Evolutionary conservation across 768 basidiomycete species (phyloP).

Genomic region (Pleurotus cornucopiae): DNA sequence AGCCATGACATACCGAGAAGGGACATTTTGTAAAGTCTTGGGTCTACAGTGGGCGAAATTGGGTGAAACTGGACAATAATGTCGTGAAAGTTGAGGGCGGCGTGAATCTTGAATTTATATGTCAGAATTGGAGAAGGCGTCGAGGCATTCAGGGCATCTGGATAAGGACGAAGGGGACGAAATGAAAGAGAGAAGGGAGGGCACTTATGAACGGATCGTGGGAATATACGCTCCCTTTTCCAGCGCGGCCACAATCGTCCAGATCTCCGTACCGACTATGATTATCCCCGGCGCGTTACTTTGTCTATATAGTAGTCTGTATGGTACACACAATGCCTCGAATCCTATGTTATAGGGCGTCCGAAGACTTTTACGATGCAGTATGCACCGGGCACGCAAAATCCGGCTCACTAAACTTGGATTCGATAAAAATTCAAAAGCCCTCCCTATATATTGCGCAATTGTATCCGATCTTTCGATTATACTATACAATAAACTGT

Average conservation of each 20-base stretch:
- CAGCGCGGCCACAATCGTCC: not conserved
- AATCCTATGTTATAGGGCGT: no score
- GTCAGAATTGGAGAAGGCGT: not conserved
- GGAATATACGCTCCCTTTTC: not conserved
- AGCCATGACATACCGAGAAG: slow-evolving; percentile 4
- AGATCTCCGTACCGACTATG: not conserved
- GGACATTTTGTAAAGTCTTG: slow-evolving; percentile 1
- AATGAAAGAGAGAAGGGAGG: slow-evolving; percentile 6
- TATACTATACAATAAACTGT: no score
- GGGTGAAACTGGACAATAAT: not conserved
- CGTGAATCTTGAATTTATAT: not conserved
- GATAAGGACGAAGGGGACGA: slow-evolving; percentile 2
- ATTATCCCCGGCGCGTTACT: not conserved
- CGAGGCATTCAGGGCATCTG: slow-evolving; percentile 6
- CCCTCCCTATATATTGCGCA: no score
- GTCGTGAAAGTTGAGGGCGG: not conserved
- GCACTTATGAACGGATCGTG: slow-evolving; percentile 6
- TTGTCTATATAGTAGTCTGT: not conserved
- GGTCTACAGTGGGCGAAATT: slow-evolving; percentile 1
- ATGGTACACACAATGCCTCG: not conserved
- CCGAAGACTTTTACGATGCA: no score
- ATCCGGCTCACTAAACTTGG: no score
- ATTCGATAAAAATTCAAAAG: no score
- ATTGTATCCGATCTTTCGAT: no score
- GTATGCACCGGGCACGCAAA: no score